Evolutionary conservation across 139 green algal species (phyloP), one percentile per base, ranked within the genome.

Genomic region (Ulvella scutata): DNA sequence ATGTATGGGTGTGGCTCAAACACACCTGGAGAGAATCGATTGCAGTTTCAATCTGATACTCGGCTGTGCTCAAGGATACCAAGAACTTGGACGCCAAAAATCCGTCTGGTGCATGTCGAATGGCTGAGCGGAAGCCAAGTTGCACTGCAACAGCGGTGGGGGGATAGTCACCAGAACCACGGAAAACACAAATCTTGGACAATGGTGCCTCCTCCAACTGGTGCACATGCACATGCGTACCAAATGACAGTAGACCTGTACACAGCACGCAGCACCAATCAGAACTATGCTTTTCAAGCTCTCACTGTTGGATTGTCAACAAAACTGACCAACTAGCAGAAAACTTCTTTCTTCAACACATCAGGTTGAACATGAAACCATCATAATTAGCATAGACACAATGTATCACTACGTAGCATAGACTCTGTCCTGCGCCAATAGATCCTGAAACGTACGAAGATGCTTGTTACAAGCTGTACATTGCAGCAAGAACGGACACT

Each of bases 241-340:
- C 95, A 85, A 92, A 99, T 3, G 95, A 98, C 38, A 99, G 82
- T 4, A 99, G 86, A n/a, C n/a, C n/a, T n/a, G n/a, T n/a, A n/a
- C n/a, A n/a, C n/a, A n/a, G n/a, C n/a, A n/a, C n/a, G n/a, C n/a
- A n/a, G n/a, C n/a, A n/a, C n/a, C n/a, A n/a, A n/a, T n/a, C n/a
- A n/a, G n/a, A n/a, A n/a, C n/a, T n/a, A n/a, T n/a, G n/a, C n/a
- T n/a, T n/a, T n/a, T n/a, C n/a, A n/a, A n/a, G n/a, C n/a, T n/a
- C n/a, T n/a, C n/a, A n/a, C n/a, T n/a, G n/a, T n/a, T n/a, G n/a
- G n/a, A n/a, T n/a, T n/a, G n/a, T n/a, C n/a, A n/a, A n/a, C n/a
- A n/a, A n/a, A n/a, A n/a, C n/a, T n/a, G n/a, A n/a, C n/a, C n/a
- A n/a, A n/a, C n/a, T n/a, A n/a, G n/a, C n/a, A n/a, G n/a, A n/a